These are phyloP conservation scores for Mucor lusitanicus DNA, from an alignment of 371 early-diverging fungal genomes.

Conservation along the genomic window DNA sequence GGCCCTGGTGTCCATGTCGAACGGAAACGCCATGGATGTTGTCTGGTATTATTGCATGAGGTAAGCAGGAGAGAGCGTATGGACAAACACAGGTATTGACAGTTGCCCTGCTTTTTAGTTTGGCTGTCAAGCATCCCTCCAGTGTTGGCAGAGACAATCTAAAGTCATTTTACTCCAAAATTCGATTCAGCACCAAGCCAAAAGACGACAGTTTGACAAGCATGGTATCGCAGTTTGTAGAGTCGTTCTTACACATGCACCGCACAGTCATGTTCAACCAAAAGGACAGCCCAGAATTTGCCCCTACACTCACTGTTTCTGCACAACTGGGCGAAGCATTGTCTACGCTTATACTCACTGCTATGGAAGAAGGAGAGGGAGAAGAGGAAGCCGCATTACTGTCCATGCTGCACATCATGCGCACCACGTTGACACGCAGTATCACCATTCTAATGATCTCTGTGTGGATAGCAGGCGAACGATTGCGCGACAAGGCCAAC, in stretches of 20 bases:
- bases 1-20: slow-evolving; percentile 45
- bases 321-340: slow-evolving; percentile 12
- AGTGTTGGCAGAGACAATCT: slow-evolving; percentile 46
- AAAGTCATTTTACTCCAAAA: slow-evolving; percentile 44
- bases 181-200: slow-evolving; percentile 25
- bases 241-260: slow-evolving; percentile 45
- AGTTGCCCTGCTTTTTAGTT: slow-evolving; percentile 18
- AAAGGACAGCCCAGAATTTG: slow-evolving; percentile 14
- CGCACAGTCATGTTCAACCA: slow-evolving; percentile 40
- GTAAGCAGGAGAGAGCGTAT: slow-evolving; percentile 13
- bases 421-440: slow-evolving; percentile 37
- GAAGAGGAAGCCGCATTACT: slow-evolving; percentile 5
- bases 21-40: slow-evolving; percentile 50
- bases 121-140: slow-evolving; percentile 48
- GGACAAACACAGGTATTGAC: too few species aligned
- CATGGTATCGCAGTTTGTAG: slow-evolving; percentile 35
- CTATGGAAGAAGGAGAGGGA: neutral
- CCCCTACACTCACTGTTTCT: slow-evolving; percentile 7
- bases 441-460: slow-evolving; percentile 42
- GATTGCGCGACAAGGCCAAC: slow-evolving; percentile 35
- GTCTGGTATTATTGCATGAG: slow-evolving; percentile 58
- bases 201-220: neutral
- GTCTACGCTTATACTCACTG: neutral
- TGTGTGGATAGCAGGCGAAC: slow-evolving; percentile 44
- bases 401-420: slow-evolving; percentile 34